Evolutionary conservation across 306 rosid species (phyloP), one percentile per base, ranked within the genome.

Genomic region (Quercus agrifolia): DNA sequence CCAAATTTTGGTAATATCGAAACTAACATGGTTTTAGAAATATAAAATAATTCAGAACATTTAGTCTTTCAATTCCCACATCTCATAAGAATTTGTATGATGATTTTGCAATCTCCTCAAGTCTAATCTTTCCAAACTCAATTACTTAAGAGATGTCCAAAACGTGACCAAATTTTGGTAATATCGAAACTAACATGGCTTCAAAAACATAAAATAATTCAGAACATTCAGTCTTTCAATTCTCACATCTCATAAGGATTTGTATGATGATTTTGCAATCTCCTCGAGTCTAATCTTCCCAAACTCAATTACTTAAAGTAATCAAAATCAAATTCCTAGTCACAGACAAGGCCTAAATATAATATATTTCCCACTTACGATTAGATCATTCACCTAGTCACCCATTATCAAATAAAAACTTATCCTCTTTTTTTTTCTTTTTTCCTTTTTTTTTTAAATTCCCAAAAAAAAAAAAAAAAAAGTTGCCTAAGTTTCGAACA

Each of bases 301-400:
- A 64, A 28, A 17, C 51, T 67, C 25, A 19, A 67, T 17, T 15
- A 30, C 21, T 28, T 67, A 49, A 49, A 49, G 54, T 33, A 19
- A 3, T 67, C 30, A 61, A 25, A 59, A 21, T 12, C 14, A 21
- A n/a, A 8, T 59, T 28, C 49, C n/a, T 33, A 33, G 11, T 33
- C n/a, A 66, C 27, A 56, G 85, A 81, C 85, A 81, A 81, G 62
- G 78, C 69, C 70, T 15, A 84, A 52, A 70, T 78, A 68, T 10
- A 46, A 68, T 76, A 44, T 57, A 66, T 23, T 44, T 14, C 27
- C 28, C 54, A 61, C 61, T 75, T 75, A 28, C 13, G 0, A 64
- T 15, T 73, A 31, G 73, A 80, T 76, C 73, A 64, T 69, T 67
- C 74, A 78, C 74, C 54, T 35, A 56, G 62, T 61, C 73, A 49